Base-by-base conservation (phyloP, 1,284 basidiomycete genomes). In the Xerocomus amazonicus region DNA sequence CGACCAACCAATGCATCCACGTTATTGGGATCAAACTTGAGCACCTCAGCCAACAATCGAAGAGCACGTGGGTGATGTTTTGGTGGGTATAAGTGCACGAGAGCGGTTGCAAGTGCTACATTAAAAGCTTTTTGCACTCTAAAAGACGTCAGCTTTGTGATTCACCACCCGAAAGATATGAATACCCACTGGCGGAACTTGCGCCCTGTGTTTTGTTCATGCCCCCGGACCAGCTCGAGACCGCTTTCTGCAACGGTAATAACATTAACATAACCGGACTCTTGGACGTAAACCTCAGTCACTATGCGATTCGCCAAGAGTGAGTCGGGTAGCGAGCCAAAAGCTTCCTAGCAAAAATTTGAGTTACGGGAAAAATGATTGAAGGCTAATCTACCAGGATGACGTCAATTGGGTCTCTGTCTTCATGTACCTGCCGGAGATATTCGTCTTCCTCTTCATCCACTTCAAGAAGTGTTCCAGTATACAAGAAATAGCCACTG, bases 1-100 rank as follows among this genome's bases (percentile, higher is more conserved):
- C 81, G 80, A 12, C 83, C 83, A 68, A 94, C 84, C 29, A 95
- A 74, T 17, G 82, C 83, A 12, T 78, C 68, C 3, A 83, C 70
- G 59, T 94, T 87, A 39, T 78, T 63, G 0, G 86, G 78, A 35
- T 86, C 79, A 41, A 76, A 66, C 1, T 73, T 59, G 5, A 98
- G 77, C 5, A 95, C 78, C 3, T 82, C 79, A 32, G 90, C 80
- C 26, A 96, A 74, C 6, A 96, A 76, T 12, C 79, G 72, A 28
- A 86, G 71, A 1, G 96, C 95, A 39, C 86, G 83, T 12, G 73
- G 60, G 65, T 99, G 96, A 60, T 97, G 86, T 61, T 94, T 93
- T 0, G 96, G 96, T 9, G 95, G 84, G 67, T 84, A 91, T 47
- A 90, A 76, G 57, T 97, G 87, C 1, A 94, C 89, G 14, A 97